Percentiles rank a stretch among this genome's conserved stretches.
phyloP scores from a whole-genome alignment of 352 stramenopile species.

The Phytophthora brassicae region DNA sequence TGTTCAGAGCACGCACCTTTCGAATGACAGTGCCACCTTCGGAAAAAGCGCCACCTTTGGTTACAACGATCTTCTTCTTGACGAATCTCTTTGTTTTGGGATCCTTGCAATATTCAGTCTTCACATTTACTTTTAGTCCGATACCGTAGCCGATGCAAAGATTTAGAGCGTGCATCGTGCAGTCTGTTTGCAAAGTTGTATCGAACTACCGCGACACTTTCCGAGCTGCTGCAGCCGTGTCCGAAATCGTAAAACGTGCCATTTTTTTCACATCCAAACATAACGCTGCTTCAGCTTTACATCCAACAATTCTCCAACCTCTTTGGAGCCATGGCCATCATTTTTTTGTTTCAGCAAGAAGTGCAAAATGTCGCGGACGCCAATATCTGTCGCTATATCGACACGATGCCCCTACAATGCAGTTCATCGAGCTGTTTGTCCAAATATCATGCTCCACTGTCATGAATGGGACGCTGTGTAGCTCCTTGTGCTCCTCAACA shows the following conservation, averaged over 20 bases:
- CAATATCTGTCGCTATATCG: not conserved
- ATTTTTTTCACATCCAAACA: constrained; percentile 3
- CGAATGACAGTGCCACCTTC: constrained; percentile 5
- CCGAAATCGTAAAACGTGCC: not conserved
- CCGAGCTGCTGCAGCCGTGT: not conserved
- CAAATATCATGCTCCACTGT: not conserved
- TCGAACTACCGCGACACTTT: constrained; percentile 11
- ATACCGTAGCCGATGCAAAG: constrained; percentile 6
- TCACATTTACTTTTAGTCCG: not conserved
- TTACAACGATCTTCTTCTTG: constrained; percentile 6
- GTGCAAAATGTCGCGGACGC: not conserved
- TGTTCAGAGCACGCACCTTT: constrained; percentile 8
- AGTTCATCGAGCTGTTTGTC: not conserved
- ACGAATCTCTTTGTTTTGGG: not conserved
- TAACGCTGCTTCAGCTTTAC: not conserved
- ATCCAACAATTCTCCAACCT: not conserved
- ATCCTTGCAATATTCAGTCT: not conserved
- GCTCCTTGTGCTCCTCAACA: not conserved
- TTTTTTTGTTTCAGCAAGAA: constrained; percentile 9
- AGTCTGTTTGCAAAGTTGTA: constrained; percentile 2
- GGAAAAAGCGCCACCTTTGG: not conserved
- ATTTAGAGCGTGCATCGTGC: not conserved
- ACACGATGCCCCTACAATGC: not conserved
- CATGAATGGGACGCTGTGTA: not conserved
- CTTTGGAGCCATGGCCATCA: not conserved